Evolutionary conservation across 345 rosid species (phyloP).

Genomic region (Gossypium stocksii): DNA sequence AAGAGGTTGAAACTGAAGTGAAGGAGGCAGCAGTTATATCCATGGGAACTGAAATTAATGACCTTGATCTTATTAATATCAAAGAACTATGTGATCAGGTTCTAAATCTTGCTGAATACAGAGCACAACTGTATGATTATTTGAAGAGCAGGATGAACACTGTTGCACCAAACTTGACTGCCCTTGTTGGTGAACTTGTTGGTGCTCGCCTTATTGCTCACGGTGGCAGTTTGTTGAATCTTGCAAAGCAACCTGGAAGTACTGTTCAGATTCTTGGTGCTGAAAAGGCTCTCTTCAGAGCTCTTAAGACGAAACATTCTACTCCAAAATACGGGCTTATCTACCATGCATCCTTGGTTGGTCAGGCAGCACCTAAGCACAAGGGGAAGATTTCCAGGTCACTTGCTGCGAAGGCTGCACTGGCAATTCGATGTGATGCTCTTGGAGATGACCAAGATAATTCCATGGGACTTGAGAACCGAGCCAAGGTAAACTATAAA

Average conservation of each 20-base stretch:
- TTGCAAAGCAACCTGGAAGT: conserved; percentile 93
- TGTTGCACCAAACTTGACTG: conserved; percentile 89
- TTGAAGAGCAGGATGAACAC: conserved; percentile 83
- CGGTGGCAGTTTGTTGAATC: conserved; percentile 86
- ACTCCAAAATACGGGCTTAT: conserved; percentile 44
- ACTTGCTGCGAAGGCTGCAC: conserved; percentile 74
- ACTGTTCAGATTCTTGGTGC: conserved; percentile 94
- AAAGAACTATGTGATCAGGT: conserved; percentile 62
- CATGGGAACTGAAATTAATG: conserved; percentile 49
- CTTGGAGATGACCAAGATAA: conserved; percentile 79
- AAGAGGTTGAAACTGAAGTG: conserved; percentile 66
- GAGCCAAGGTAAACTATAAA: conserved; percentile 34
- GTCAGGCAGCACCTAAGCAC: conserved; percentile 78
- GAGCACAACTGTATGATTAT: conserved; percentile 86
- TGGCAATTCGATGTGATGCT: conserved; percentile 83
- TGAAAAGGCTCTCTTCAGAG: conserved; percentile 89
- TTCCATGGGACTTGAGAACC: conserved; percentile 76
- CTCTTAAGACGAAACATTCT: conserved; percentile 85
- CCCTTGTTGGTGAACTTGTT: conserved; percentile 92
- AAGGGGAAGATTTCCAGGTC: conserved; percentile 90
- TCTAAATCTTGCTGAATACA: conserved; percentile 73
- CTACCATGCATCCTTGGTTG: conserved; percentile 88
- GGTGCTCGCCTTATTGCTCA: conserved; percentile 95
- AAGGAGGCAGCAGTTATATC: conserved; percentile 88
- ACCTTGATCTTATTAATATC: conserved; percentile 53